A percentile compares a stretch with the other conserved stretches of the same genome.
Conservation (phyloP, 768 basidiomycete genomes). For the Sarcodon sp. region DNA sequence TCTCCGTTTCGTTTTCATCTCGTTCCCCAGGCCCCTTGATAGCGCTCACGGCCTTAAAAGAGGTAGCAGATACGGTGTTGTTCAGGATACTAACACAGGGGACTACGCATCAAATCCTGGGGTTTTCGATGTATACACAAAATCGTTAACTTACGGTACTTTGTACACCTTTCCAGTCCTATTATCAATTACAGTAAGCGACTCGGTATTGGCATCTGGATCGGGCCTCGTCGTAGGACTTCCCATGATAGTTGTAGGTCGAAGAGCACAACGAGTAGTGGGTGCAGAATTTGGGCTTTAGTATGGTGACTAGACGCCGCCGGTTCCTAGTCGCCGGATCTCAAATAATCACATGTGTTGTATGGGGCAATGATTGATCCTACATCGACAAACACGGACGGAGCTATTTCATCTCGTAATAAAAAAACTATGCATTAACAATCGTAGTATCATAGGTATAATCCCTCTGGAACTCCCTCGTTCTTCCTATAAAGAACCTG, state of each 20-base stretch:
- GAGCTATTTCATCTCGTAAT: too few relatives aligned
- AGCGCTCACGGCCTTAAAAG: constrained; percentile 69
- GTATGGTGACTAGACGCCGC: too few relatives aligned
- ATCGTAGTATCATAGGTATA: constrained; percentile 47
- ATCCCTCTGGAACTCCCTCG: constrained; percentile 87
- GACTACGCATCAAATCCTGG: neutral
- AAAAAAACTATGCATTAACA: too few relatives aligned
- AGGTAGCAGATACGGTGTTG: constrained; percentile 69
- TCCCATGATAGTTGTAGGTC: too few relatives aligned
- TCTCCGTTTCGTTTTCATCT: constrained; percentile 74
- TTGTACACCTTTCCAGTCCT: constrained; percentile 71
- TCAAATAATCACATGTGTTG: too few relatives aligned
- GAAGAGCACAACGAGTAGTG: too few relatives aligned
- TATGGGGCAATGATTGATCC: too few relatives aligned
- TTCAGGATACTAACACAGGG: constrained; percentile 46
- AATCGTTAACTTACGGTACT: constrained; percentile 43
- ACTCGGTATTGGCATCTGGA: constrained; percentile 6
- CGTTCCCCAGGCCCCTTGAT: constrained; percentile 43
- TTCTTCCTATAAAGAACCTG: constrained; percentile 92
- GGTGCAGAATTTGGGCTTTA: too few relatives aligned
- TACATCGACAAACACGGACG: too few relatives aligned
- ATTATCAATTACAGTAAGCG: constrained; percentile 67
- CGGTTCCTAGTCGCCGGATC: too few relatives aligned
- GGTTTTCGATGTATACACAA: neutral
- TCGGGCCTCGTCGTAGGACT: too few relatives aligned